Evolutionary conservation across 192 early-diverging fungal species (phyloP).

Genomic region (Paraglomus brasilianum): DNA sequence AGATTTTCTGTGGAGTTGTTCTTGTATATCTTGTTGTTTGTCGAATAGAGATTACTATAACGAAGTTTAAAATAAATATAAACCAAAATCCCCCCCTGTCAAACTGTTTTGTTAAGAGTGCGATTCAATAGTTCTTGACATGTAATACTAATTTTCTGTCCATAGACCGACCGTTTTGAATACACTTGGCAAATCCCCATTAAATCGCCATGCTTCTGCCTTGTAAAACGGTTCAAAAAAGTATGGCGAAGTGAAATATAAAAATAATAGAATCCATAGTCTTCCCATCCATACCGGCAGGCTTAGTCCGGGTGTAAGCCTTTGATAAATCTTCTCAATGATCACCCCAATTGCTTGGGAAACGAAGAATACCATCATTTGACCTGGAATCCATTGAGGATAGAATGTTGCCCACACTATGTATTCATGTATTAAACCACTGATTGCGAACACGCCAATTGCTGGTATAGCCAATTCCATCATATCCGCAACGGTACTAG

Average conservation of each 20-base stretch:
- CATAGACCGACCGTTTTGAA: too few relatives aligned
- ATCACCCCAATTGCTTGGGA: neutral
- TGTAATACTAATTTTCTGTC: too few relatives aligned
- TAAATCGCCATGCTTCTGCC: neutral
- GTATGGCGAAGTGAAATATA: constrained; percentile 3
- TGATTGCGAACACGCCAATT: constrained; percentile 8
- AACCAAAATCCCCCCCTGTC: too few relatives aligned
- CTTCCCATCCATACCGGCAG: neutral
- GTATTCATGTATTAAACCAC: constrained; percentile 22
- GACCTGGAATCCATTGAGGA: constrained; percentile 6
- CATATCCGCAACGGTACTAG: neutral
- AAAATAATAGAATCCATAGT: neutral
- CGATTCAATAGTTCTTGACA: too few relatives aligned
- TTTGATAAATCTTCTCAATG: neutral
- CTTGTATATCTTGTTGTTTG: too few relatives aligned
- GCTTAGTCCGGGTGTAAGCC: neutral
- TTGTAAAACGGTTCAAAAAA: neutral
- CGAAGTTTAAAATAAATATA: too few relatives aligned
- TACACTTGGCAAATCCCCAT: neutral
- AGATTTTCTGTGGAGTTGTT: too few relatives aligned
- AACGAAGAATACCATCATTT: constrained; percentile 1
- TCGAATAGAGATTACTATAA: too few relatives aligned
- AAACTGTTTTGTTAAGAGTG: too few relatives aligned
- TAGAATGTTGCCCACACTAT: neutral
- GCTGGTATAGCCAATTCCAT: constrained; percentile 4